These are phyloP conservation scores for Ceratorhiza oryzae-sativae DNA, from an alignment of 1,284 basidiomycete genomes.

Conservation along the genomic window DNA sequence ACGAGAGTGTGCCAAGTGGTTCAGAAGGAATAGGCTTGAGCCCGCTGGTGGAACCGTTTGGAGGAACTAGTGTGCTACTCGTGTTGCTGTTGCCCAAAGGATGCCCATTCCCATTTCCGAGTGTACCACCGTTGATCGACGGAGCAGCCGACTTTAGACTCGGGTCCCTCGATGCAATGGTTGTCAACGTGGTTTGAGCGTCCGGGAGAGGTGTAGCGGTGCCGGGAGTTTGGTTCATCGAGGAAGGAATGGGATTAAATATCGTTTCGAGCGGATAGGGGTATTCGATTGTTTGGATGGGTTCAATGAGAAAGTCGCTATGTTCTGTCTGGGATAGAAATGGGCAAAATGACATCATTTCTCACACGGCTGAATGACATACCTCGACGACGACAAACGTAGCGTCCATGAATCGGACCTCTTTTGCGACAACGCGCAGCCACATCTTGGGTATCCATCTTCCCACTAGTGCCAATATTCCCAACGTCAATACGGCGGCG, in stretches of 20 bases:
- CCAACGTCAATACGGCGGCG: slow-evolving; percentile 74
- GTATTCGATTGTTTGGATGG: slow-evolving; percentile 71
- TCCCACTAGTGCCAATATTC: slow-evolving; percentile 81
- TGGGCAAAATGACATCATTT: too few relatives aligned
- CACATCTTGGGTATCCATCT: slow-evolving; percentile 94
- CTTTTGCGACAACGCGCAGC: slow-evolving; percentile 85
- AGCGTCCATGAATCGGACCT: slow-evolving; percentile 79
- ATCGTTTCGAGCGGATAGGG: slow-evolving; percentile 80
- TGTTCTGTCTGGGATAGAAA: slow-evolving; percentile 68
- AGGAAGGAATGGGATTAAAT: slow-evolving; percentile 59
- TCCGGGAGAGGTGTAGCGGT: not conserved
- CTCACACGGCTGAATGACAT: slow-evolving; percentile 47
- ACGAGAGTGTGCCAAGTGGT: slow-evolving; percentile 57
- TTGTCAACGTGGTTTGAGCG: slow-evolving; percentile 15
- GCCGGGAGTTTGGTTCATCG: slow-evolving; percentile 3
- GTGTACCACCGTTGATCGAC: slow-evolving; percentile 4
- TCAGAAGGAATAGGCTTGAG: slow-evolving; percentile 45
- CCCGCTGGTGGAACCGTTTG: slow-evolving; percentile 46
- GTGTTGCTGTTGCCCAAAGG: too few relatives aligned
- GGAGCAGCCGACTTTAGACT: slow-evolving; percentile 14
- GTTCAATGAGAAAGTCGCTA: slow-evolving; percentile 81
- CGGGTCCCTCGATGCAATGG: slow-evolving; percentile 2
- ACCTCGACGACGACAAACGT: slow-evolving; percentile 93
- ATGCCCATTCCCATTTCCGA: too few relatives aligned
- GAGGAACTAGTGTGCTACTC: not conserved